These are phyloP conservation scores for Aspergillus eucalypticola DNA, from an alignment of 2,329 filamentous ascomycete species.

Conservation along the genomic window DNA sequence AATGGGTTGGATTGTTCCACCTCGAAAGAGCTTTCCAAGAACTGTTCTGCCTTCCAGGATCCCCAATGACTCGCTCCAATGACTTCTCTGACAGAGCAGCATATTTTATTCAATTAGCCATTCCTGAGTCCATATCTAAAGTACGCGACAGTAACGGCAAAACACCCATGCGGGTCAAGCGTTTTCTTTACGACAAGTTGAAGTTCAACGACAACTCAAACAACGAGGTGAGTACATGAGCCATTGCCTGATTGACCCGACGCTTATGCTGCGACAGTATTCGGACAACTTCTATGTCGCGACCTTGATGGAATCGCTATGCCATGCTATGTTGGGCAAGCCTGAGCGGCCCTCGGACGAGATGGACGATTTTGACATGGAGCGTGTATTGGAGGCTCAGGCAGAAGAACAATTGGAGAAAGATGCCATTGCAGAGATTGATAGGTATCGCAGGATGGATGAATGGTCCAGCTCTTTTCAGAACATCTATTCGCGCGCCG, in stretches of 20 bases:
- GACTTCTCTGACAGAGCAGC: slow-evolving; percentile 85
- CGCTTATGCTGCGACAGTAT: slow-evolving; percentile 48
- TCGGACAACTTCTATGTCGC: slow-evolving; percentile 90
- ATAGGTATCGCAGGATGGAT: slow-evolving; percentile 64
- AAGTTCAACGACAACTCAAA: slow-evolving; percentile 93
- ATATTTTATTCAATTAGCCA: slow-evolving; percentile 81
- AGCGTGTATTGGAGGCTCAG: slow-evolving; percentile 50
- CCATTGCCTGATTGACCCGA: neutral
- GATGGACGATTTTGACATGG: slow-evolving; percentile 48
- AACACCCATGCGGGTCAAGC: slow-evolving; percentile 75
- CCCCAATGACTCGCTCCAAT: slow-evolving; percentile 79
- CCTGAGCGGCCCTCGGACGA: slow-evolving; percentile 42
- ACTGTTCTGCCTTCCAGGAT: slow-evolving; percentile 80
- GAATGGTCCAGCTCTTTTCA: slow-evolving; percentile 68
- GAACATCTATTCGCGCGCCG: slow-evolving; percentile 63
- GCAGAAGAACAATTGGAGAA: slow-evolving; percentile 58
- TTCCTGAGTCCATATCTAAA: slow-evolving; percentile 75
- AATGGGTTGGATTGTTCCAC: slow-evolving; percentile 80
- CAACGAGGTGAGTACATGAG: slow-evolving; percentile 57
- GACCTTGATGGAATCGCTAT: slow-evolving; percentile 68
- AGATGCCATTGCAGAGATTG: slow-evolving; percentile 61
- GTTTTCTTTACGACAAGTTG: slow-evolving; percentile 84
- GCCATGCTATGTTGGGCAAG: slow-evolving; percentile 54
- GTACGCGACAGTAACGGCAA: slow-evolving; percentile 74
- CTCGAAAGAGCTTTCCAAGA: slow-evolving; percentile 83